Evolutionary conservation across 2,329 filamentous ascomycete species (phyloP).

Genomic region (Mycosphaerella arachidis): DNA sequence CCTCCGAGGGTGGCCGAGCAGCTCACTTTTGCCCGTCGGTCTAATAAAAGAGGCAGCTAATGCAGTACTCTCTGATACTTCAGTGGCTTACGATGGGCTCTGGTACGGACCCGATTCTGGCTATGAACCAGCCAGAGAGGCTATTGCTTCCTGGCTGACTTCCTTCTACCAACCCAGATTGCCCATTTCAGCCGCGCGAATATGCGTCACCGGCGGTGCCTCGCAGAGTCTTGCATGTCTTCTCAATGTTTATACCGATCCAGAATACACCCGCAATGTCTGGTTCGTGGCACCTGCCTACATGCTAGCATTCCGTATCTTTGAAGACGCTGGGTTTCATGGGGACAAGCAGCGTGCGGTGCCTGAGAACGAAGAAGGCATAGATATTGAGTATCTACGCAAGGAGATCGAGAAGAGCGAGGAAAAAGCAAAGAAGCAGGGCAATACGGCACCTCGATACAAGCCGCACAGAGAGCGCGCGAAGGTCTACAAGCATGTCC

Average conservation of each 20-base stretch:
- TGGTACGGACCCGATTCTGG: conserved; percentile 77
- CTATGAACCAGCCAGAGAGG: conserved; percentile 62
- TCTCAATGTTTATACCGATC: conserved; percentile 76
- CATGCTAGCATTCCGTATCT: conserved; percentile 78
- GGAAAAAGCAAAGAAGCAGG: conserved; percentile 28
- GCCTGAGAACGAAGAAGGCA: conserved; percentile 71
- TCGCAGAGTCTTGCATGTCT: conserved; percentile 76
- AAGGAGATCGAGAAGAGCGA: conserved; percentile 50
- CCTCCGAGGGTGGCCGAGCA: conserved; percentile 64
- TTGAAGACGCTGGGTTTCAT: conserved; percentile 71
- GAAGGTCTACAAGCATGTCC: conserved; percentile 77
- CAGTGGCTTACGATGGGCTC: conserved; percentile 59
- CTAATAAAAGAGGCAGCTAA: conserved; percentile 59
- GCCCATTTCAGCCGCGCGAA: conserved; percentile 52
- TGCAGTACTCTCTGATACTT: conserved; percentile 57
- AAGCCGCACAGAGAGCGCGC: conserved; percentile 58
- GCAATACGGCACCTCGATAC: conserved; percentile 22
- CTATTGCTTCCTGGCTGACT: conserved; percentile 67
- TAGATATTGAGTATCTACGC: conserved; percentile 62
- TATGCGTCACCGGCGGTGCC: conserved; percentile 80
- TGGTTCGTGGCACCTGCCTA: conserved; percentile 83
- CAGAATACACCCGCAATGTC: conserved; percentile 65
- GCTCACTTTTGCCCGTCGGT: conserved; percentile 60
- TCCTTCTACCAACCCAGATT: conserved; percentile 51
- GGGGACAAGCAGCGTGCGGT: conserved; percentile 61